Evolutionary conservation across 2,329 filamentous ascomycete species (phyloP), one percentile per base, ranked within the genome.

Genomic region (Xylariaceae sp.): DNA sequence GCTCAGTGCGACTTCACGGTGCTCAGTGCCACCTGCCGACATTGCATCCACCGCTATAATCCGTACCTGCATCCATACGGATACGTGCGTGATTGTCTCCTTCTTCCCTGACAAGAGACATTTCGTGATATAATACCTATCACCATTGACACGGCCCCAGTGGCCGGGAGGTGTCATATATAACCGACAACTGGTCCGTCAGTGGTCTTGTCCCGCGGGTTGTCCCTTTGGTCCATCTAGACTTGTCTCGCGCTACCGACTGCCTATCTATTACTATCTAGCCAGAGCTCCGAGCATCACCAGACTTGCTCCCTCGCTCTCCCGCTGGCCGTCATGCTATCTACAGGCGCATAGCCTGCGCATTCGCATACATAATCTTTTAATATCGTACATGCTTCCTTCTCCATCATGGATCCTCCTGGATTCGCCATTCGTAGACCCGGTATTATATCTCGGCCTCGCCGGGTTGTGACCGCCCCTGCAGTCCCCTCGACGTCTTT

Each of bases 381-480:
- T 23, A 13, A 10, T 50, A 11, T 50, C 30, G 23, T 35, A 51
- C 15, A 51, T 51, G 41, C 44, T 47, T 47, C 23, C 23, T 30
- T 35, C 47, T 60, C 48, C 13, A 64, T 56, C 61, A 67, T 67
- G 45, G 66, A 64, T 37, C 50, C 58, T 23, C 47, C 59, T 6
- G 47, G 58, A 15, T 48, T 62, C 37, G 53, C 56, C 57, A 53
- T 54, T 9, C 57, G 34, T 54, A 53, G 44, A 50, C 9, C 57
- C 23, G 64, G 64, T n/a, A 59, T 30, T 30, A 30, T 59, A 44
- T 54, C 61, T 8, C 60, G 53, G 30, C 70, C 64, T 61, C 72
- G 74, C 59, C 71, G 59, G 10, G 72, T 74, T 59, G 67, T 67
- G 61, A 79, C 78, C 45, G 72, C 76, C 30, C 75, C 77, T 8